Evolutionary conservation across 2,329 filamentous ascomycete species (phyloP), one percentile per base, ranked within the genome.

Genomic region (Sphaceloma murrayae): DNA sequence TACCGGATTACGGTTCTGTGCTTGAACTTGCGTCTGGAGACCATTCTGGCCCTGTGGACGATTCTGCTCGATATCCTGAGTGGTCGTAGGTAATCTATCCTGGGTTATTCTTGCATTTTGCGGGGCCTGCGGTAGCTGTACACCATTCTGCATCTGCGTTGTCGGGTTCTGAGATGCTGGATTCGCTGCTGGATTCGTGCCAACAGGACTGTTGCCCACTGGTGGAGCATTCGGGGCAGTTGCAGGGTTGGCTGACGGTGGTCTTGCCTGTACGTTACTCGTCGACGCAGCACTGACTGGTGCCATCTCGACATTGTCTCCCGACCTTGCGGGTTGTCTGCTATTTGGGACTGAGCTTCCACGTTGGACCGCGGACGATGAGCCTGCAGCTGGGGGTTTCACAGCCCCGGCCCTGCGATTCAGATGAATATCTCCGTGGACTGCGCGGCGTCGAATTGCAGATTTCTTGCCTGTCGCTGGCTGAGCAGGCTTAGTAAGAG

Each of bases 221-320:
- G 24, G 24, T 27, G 11, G 24, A n/a, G n/a, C n/a, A n/a, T n/a
- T n/a, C n/a, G n/a, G n/a, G n/a, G n/a, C n/a, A n/a, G n/a, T n/a
- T n/a, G n/a, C n/a, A n/a, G n/a, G n/a, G n/a, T n/a, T n/a, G n/a
- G n/a, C n/a, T n/a, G n/a, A n/a, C n/a, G n/a, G n/a, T n/a, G n/a
- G n/a, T n/a, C n/a, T 27, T 11, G 24, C 24, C 11, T 27, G 24
- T 11, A 6, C 24, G 24, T 11, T 27, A 11, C 7, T 27, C 6
- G 24, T 27, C 24, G 24, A 22, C 17, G 16, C 22, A 3, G 17
- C 17, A 5, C 33, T 13, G n/a, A 9, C 16, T 16, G 22, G 13
- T 26, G 36, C 14, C 36, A 40, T 40, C 22, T 40, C 36, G 16
- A 40, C 19, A 14, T 40, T 26, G 19, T 30, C 17, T 29, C 26